Conservation (phyloP, 129 eudicot genomes). For the Lactuca saligna region DNA sequence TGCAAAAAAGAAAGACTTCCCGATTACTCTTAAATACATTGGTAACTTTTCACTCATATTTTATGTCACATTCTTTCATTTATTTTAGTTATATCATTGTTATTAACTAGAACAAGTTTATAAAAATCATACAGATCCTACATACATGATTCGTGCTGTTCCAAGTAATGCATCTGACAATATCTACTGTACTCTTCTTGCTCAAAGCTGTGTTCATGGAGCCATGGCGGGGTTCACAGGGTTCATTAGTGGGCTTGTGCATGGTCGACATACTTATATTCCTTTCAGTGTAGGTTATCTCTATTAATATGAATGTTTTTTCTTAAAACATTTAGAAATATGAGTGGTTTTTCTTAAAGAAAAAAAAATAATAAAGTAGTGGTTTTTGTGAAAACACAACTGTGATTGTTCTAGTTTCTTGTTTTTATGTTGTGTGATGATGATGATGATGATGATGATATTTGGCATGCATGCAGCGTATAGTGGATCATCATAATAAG, state of each 20-base stretch:
- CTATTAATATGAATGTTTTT: not conserved
- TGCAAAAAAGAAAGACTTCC: conserved; percentile 27
- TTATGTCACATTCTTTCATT: not conserved
- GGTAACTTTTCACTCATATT: conserved; percentile 20
- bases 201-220: conserved; percentile 96
- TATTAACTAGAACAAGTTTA: conserved; percentile 24
- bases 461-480: conserved; percentile 56
- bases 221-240: conserved; percentile 93
- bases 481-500: conserved; percentile 47
- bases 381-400: too few relatives aligned
- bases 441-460: conserved; percentile 10
- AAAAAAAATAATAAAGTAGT: too few relatives aligned
- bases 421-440: not conserved
- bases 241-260: conserved; percentile 72
- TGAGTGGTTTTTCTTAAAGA: too few relatives aligned
- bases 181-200: conserved; percentile 90
- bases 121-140: conserved; percentile 62
- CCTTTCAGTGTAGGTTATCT: conserved; percentile 65
- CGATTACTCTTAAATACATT: conserved; percentile 75
- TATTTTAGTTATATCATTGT: not conserved
- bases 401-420: too few relatives aligned
- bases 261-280: conserved; percentile 80
- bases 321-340: too few relatives aligned
- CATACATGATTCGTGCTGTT: conserved; percentile 92
- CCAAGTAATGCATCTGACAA: conserved; percentile 93